Base-by-base conservation (phyloP, 805 yeast genomes). In the Metschnikowia orientalis region DNA sequence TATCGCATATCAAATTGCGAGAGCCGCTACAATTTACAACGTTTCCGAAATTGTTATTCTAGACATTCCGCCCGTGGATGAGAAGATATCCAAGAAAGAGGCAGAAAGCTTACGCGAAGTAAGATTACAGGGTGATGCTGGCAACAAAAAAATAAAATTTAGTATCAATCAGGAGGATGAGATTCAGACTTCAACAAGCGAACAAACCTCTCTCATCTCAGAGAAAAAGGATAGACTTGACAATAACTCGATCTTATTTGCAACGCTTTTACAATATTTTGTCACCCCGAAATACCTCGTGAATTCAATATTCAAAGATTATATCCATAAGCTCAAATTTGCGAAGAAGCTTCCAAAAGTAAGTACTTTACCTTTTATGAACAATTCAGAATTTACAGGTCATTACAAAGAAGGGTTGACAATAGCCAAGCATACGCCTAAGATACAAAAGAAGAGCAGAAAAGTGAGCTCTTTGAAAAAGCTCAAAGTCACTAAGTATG, bases 211-310 rank as follows among this genome's bases (percentile, higher is more conserved):
- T n/a, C 33, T 10, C 40, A 39, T 20, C 20, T 18, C 20, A 6
- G 8, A 18, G 20, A 8, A 18, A n/a, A n/a, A n/a, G n/a, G n/a
- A n/a, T n/a, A n/a, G n/a, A n/a, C 26, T 14, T 13, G 51, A 56
- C 30, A 63, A 48, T 37, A 63, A 66, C 22, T 60, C 79, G 0
- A 56, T 79, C 51, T 50, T 79, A 6, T 68, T 86, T 34, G 88
- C 90, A 1, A 65, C 79, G 1, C 63, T 88, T 23, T 60, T 88
- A 36, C 95, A 86, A 52, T 87, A 64, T 52, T 85, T 85, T 50
- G 77, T 87, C 10, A 87, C 95, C 0, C 95, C 96, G 1, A 82
- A 86, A 30, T 85, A 88, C 51, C 64, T 88, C 26, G 73, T 79
- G 12, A 79, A 79, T 40, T 58, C 79, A 2, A 68, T 81, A 4